Base-by-base conservation (phyloP, 2,329 filamentous ascomycete species). In the Penicillium carneum region DNA sequence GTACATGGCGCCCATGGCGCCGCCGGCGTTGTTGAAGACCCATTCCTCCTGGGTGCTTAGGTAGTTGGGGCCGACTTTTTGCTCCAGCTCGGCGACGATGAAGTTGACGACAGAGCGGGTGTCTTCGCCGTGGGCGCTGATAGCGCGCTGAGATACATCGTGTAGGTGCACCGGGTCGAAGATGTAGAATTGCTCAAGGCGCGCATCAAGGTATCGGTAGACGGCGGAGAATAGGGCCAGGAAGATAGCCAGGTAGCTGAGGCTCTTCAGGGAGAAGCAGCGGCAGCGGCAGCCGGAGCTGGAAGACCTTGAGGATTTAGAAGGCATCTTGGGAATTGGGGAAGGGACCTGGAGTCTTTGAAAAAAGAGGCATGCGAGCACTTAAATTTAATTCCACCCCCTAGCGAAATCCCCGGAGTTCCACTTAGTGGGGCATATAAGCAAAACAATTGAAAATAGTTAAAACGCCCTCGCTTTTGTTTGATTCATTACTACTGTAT, bases 21-120 rank as follows among this genome's bases (percentile, higher is more conserved):
- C 92, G 54, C 92, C 92, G 53, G 92, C 92, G 73, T 96, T 96
- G 84, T 96, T 96, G 72, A 96, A 94, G 47, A 96, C 84, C 92
- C 92, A 96, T 77, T 94, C 90, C 80, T 94, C 87, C 61, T 89
- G 81, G 57, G 86, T 75, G 80, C 90, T 92, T 73, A 94, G 73
- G 77, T 91, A 70, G 31, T 74, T 72, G 16, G 72, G 66, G 14
- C 73, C 74, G 39, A 80, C 63, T 65, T 83, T 84, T 68, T 81
- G 80, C 68, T 82, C 81, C 57, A 96, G 83, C 79, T 92, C 88
- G 62, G 80, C 73, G 53, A 91, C 87, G 68, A 96, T 93, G 79
- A 85, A 88, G 66, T 83, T 74, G 62, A 92, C 89, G 10, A 93
- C 84, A 58, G 83, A 82, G 59, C 83, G 78, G 14, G 92, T 96